These are phyloP conservation scores for Ogataea sp. DNA, from an alignment of 805 yeast species.

Conservation along the genomic window DNA sequence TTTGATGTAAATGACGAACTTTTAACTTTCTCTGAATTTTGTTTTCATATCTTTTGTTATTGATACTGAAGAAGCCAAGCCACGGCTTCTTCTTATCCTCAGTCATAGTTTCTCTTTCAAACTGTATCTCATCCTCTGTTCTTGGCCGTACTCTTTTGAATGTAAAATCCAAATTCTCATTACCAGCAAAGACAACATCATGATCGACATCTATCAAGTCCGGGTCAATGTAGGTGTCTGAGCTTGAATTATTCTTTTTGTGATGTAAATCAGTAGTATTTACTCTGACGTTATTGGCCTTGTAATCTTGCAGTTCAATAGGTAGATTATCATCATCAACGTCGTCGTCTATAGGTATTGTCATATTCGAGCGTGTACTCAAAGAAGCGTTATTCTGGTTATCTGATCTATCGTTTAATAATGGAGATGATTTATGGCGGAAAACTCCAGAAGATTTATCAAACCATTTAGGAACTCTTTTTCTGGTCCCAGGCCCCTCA, in stretches of 20 bases:
- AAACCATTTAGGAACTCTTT: background rate
- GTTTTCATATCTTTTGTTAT: conserved; percentile 10
- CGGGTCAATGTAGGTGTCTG: background rate
- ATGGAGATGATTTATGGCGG: no score
- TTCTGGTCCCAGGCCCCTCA: background rate
- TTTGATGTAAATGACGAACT: conserved; percentile 67
- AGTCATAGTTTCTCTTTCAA: conserved; percentile 1
- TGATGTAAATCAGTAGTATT: background rate
- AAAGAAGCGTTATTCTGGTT: background rate
- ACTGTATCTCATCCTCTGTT: background rate
- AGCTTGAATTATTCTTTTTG: background rate
- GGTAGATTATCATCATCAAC: conserved; percentile 19
- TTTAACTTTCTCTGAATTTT: conserved; percentile 49
- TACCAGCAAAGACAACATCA: conserved; percentile 22
- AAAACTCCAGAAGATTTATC: background rate
- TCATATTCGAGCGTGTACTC: conserved; percentile 2
- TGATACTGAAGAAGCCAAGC: conserved; percentile 7
- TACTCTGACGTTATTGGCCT: background rate
- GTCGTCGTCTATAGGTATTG: conserved; percentile 23
- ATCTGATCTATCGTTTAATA: no score
- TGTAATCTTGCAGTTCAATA: conserved; percentile 17
- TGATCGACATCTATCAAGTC: conserved; percentile 1
- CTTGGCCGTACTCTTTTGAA: background rate
- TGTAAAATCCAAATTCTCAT: conserved; percentile 21
- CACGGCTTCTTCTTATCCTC: conserved; percentile 3